Conservation (phyloP, 2,329 filamentous ascomycete species). For the Alternaria rosae region DNA sequence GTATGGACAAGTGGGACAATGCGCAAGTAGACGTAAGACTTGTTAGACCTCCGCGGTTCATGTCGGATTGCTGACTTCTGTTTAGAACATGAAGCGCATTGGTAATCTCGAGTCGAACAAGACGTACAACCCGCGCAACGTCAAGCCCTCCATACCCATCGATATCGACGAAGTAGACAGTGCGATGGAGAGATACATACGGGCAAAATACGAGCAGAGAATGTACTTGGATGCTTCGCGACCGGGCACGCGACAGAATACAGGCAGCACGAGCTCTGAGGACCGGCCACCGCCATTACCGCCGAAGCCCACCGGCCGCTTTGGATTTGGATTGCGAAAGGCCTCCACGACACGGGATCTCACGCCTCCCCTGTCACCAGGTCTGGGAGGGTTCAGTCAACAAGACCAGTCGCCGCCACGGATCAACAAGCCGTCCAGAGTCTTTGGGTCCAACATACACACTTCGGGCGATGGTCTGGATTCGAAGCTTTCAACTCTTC, state of each 20-base stretch:
- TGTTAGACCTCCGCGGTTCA: not conserved
- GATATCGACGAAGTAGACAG: conserved; percentile 93
- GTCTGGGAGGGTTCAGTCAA: conserved; percentile 39
- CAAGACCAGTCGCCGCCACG: conserved; percentile 49
- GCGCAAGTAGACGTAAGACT: conserved; percentile 90
- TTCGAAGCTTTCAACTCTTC: conserved; percentile 76
- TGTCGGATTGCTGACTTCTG: conserved; percentile 20
- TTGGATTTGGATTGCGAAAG: conserved; percentile 71
- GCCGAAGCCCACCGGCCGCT: conserved; percentile 66
- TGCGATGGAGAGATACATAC: conserved; percentile 93
- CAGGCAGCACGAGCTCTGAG: conserved; percentile 64
- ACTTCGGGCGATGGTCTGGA: conserved; percentile 68
- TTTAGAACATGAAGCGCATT: conserved; percentile 89
- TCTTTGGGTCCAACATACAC: conserved; percentile 73
- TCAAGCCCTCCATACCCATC: conserved; percentile 82
- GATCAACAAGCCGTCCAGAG: conserved; percentile 69
- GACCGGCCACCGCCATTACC: conserved; percentile 65
- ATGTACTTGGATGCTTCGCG: conserved; percentile 54
- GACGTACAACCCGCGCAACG: conserved; percentile 85
- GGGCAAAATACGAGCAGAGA: conserved; percentile 86
- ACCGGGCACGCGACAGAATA: conserved; percentile 60
- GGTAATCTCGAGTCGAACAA: conserved; percentile 89
- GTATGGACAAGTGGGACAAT: conserved; percentile 96
- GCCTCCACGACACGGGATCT: conserved; percentile 75
- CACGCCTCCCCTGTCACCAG: conserved; percentile 45